A percentile compares a stretch with the other conserved stretches of the same genome.
These are phyloP conservation scores for Mortierella sp. DNA, from an alignment of 371 early-diverging fungal genomes.

Conservation along the genomic window DNA sequence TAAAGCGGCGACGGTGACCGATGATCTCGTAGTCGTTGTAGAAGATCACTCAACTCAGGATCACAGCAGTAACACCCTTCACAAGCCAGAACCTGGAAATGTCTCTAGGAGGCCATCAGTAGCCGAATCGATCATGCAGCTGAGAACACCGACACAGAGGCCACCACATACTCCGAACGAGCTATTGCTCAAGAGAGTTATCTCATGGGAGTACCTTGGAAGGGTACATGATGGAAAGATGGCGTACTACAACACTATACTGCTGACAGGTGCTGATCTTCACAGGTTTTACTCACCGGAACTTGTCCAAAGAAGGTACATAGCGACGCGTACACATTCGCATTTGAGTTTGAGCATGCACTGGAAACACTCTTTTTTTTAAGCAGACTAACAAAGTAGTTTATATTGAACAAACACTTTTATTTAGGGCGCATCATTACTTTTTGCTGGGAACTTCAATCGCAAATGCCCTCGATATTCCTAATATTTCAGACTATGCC, in stretches of 20 bases:
- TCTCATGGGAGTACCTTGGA: conserved; percentile 37
- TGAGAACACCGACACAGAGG: background rate
- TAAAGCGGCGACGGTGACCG: background rate
- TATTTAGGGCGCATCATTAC: conserved; percentile 26
- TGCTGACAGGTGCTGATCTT: conserved; percentile 31
- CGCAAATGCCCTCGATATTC: conserved; percentile 35
- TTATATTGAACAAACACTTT: background rate
- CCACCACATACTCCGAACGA: conserved; percentile 11
- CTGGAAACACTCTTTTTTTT: background rate
- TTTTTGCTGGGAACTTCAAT: conserved; percentile 39
- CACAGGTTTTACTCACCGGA: conserved; percentile 28
- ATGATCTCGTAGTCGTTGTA: conserved; percentile 14
- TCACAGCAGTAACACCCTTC: background rate
- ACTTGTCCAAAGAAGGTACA: conserved; percentile 24
- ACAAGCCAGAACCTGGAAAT: background rate
- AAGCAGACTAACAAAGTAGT: background rate
- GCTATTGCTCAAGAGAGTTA: conserved; percentile 25
- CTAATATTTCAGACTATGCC: conserved; percentile 24
- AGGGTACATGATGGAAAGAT: conserved; percentile 21
- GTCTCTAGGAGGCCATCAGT: conserved; percentile 5
- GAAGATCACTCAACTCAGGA: conserved; percentile 23
- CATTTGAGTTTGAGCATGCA: too few relatives aligned
- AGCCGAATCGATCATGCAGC: conserved; percentile 14
- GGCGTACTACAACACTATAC: conserved; percentile 38
- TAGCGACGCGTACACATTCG: background rate